Conservation (phyloP, 768 basidiomycete genomes). For the Lentinula sp. region DNA sequence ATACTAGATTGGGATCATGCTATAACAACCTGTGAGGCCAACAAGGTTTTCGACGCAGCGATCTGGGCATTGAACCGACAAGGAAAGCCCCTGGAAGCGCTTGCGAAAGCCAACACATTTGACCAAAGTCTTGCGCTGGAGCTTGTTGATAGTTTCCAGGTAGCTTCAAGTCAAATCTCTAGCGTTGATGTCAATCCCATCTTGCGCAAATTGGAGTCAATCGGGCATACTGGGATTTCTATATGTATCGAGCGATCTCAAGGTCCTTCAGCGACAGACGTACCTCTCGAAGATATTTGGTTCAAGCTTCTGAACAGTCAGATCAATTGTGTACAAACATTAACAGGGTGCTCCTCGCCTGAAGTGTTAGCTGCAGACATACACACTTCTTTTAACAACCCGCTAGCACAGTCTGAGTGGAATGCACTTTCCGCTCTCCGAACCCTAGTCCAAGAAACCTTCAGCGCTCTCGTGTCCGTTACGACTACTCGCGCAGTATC, state of each 20-base stretch:
- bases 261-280: constrained; percentile 27
- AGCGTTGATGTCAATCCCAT: not conserved
- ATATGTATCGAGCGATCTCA: constrained; percentile 70
- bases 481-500: constrained; percentile 76
- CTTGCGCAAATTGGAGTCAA: constrained; percentile 35
- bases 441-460: constrained; percentile 76
- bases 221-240: constrained; percentile 55
- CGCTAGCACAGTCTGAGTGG: constrained; percentile 16
- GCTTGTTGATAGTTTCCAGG: constrained; percentile 33
- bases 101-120: constrained; percentile 59
- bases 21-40: constrained; percentile 59
- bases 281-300: constrained; percentile 81
- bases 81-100: constrained; percentile 58
- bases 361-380: constrained; percentile 10
- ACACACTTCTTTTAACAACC: constrained; percentile 15
- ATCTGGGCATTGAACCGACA: constrained; percentile 73
- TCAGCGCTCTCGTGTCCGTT: constrained; percentile 78
- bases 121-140: constrained; percentile 42
- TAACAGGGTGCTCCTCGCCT: constrained; percentile 40
- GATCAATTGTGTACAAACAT: constrained; percentile 68
- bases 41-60: constrained; percentile 65
- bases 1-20: constrained; percentile 52
- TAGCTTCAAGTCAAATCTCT: not conserved
- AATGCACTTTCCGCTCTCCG: constrained; percentile 51
- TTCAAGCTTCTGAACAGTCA: constrained; percentile 79